Evolutionary conservation across 2,329 filamentous ascomycete genomes (phyloP).

Genomic region (Pseudopithomyces chartarum): DNA sequence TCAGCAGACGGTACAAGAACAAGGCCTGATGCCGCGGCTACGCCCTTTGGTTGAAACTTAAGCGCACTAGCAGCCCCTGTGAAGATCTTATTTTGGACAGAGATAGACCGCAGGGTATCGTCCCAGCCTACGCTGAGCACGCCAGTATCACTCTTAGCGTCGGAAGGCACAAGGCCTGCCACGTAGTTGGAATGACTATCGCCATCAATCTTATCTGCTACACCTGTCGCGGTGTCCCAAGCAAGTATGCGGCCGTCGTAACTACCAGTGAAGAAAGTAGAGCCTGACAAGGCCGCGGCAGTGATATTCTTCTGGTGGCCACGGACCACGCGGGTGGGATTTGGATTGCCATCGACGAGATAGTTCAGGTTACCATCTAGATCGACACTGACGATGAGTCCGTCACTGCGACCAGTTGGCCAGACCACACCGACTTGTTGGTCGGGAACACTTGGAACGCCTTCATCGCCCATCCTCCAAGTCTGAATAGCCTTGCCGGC

Average conservation of each 20-base stretch:
- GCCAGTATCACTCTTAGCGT: constrained; percentile 45
- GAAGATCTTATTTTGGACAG: constrained; percentile 76
- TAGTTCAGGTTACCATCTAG: constrained; percentile 91
- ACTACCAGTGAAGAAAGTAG: constrained; percentile 84
- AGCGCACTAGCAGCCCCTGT: constrained; percentile 70
- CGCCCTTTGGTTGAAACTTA: constrained; percentile 78
- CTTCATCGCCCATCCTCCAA: constrained; percentile 83
- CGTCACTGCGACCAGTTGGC: constrained; percentile 80
- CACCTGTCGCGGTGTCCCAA: constrained; percentile 78
- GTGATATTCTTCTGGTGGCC: constrained; percentile 94
- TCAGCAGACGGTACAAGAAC: constrained; percentile 59
- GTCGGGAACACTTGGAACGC: constrained; percentile 71
- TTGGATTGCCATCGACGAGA: constrained; percentile 71
- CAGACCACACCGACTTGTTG: constrained; percentile 96
- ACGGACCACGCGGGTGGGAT: constrained; percentile 73
- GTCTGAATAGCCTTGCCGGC: constrained; percentile 75
- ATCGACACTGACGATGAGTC: constrained; percentile 86
- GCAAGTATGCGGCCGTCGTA: constrained; percentile 86
- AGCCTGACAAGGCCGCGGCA: constrained; percentile 65
- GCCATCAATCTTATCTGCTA: constrained; percentile 75
- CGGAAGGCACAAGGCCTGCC: constrained; percentile 68
- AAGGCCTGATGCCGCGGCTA: constrained; percentile 61
- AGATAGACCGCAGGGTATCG: constrained; percentile 81
- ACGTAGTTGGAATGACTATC: constrained; percentile 86
- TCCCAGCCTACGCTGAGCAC: constrained; percentile 95